Evolutionary conservation across 2,329 filamentous ascomycete genomes (phyloP), one percentile per base, ranked within the genome.

Genomic region (Botrytis tulipae): DNA sequence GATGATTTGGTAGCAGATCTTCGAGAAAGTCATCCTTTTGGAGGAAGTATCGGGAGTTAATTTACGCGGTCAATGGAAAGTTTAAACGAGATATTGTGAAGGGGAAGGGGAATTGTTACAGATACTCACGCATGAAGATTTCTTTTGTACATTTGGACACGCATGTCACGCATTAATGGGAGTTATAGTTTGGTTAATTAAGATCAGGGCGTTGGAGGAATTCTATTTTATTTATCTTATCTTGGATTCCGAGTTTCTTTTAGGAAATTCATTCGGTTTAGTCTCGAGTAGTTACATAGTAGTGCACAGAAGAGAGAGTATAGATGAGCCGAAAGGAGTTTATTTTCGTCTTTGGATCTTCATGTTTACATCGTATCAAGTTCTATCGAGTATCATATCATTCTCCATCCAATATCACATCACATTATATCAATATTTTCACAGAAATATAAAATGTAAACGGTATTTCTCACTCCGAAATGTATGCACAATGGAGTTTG

Each of bases 21-120:
- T 78, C 90, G 91, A 76, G 93, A 93, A 81, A 92, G 90, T 77
- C 91, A 92, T 65, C 92, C 93, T 0, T 94, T 94, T 84, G 91
- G 90, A 9, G 82, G 90, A 9, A 87, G 86, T 9, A 82, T 89
- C 73, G 86, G 83, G 75, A 88, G 68, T 75, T 66, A 22, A 68
- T 42, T 29, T 25, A 29, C 5, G 22, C 37, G 2, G 25, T n/a
- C n/a, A 18, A 57, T 29, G 46, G 35, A 25, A 29, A n/a, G 20
- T 54, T 7, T 67, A 29, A 57, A 68, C 48, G 35, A 68, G 35
- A 9, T n/a, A 14, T 57, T 8, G 48, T 42, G 35, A 42, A 57
- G 48, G 65, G 66, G 29, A 20, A 14, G 25, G 46, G 63, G 20
- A 32, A 32, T 40, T 22, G 4, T 57, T 42, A 3, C 12, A 18